phyloP scores from a whole-genome alignment of 768 basidiomycete genomes.

The Lepiota subincarnata region DNA sequence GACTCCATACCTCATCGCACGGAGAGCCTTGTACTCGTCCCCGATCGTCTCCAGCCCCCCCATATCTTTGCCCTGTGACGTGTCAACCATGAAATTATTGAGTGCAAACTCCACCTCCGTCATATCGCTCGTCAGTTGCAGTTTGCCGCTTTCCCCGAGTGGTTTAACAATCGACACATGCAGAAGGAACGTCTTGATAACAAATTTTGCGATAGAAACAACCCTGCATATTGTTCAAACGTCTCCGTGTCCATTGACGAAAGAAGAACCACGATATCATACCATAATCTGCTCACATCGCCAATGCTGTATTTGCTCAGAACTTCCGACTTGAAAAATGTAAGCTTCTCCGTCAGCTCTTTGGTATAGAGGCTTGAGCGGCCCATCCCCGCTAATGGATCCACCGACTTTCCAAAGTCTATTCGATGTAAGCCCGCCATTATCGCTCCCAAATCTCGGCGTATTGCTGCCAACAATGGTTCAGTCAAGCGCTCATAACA shows the following conservation, averaged over 20 bases:
- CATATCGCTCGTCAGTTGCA: slow-evolving; percentile 95
- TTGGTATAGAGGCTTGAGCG: slow-evolving; percentile 86
- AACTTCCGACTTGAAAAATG: slow-evolving; percentile 76
- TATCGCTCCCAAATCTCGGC: slow-evolving; percentile 76
- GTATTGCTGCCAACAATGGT: slow-evolving; percentile 63
- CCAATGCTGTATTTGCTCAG: slow-evolving; percentile 68
- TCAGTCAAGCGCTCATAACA: slow-evolving; percentile 57
- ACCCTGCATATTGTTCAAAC: slow-evolving; percentile 37
- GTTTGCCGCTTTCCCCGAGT: slow-evolving; percentile 87
- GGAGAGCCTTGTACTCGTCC: slow-evolving; percentile 80
- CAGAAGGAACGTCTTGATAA: slow-evolving; percentile 82
- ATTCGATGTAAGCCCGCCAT: slow-evolving; percentile 81
- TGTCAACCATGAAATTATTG: slow-evolving; percentile 68
- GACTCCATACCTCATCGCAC: slow-evolving; percentile 74
- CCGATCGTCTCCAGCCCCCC: slow-evolving; percentile 72
- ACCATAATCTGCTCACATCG: slow-evolving; percentile 76
- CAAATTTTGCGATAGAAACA: slow-evolving; percentile 65
- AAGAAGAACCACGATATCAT: slow-evolving; percentile 10
- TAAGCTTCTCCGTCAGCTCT: slow-evolving; percentile 84
- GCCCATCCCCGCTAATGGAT: slow-evolving; percentile 60
- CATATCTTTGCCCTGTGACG: slow-evolving; percentile 46
- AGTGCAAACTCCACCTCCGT: slow-evolving; percentile 93
- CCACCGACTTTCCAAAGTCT: slow-evolving; percentile 71
- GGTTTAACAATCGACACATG: slow-evolving; percentile 94
- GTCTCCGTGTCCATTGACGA: neutral